These are phyloP conservation scores for Arthrobotrys musiformis DNA, from an alignment of 2,329 filamentous ascomycete genomes.

Conservation along the genomic window DNA sequence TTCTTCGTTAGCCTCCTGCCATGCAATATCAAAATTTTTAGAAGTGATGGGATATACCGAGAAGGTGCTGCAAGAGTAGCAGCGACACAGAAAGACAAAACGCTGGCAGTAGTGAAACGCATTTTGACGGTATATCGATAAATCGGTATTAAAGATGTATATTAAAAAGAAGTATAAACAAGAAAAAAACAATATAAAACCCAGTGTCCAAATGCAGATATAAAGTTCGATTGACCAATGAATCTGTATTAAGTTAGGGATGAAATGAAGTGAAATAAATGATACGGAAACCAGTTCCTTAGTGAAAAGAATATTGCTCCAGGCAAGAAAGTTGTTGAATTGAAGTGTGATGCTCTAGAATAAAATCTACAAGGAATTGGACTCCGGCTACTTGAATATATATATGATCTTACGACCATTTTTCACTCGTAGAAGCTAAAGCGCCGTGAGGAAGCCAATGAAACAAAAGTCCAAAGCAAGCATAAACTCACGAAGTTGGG, in stretches of 20 bases:
- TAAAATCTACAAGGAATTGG: not conserved
- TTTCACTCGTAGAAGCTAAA: not conserved
- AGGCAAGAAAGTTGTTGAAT: not conserved
- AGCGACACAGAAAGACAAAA: slow-evolving; percentile 41
- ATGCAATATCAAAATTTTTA: no score
- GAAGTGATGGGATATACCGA: not conserved
- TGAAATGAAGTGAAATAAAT: not conserved
- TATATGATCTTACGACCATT: not conserved
- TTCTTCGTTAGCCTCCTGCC: not conserved
- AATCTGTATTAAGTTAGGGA: not conserved
- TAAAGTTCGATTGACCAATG: not conserved
- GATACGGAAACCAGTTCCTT: slow-evolving; percentile 3
- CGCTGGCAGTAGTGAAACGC: slow-evolving; percentile 16
- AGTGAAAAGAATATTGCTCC: not conserved
- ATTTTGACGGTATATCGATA: slow-evolving; percentile 14
- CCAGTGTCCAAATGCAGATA: not conserved
- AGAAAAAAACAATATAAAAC: not conserved
- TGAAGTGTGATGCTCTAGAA: not conserved
- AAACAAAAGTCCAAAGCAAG: slow-evolving; percentile 22
- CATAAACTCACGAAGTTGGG: slow-evolving; percentile 18
- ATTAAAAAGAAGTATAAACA: no score
- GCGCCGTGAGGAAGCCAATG: slow-evolving; percentile 15
- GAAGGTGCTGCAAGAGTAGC: slow-evolving; percentile 29
- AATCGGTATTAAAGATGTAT: no score
- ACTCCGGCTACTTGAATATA: slow-evolving; percentile 27